A percentile compares a stretch with the other conserved stretches of the same genome.
Conservation (phyloP, 1,284 basidiomycete genomes). For the Flammula alnicola region DNA sequence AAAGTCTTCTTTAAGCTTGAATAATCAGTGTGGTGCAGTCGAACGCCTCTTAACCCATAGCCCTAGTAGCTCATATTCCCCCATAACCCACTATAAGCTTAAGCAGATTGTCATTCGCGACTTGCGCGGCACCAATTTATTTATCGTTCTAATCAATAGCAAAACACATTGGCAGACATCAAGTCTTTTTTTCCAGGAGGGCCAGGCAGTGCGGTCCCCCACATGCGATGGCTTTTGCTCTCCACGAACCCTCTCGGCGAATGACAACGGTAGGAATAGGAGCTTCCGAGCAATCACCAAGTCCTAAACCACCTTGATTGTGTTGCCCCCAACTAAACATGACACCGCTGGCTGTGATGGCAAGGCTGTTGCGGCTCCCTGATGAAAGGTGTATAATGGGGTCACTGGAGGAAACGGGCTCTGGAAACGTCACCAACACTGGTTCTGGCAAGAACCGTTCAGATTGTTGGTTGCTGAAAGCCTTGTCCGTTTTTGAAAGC, state of each 20-base stretch:
- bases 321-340: constrained; percentile 90
- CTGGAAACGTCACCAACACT: constrained; percentile 71
- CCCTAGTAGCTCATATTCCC: too few relatives aligned
- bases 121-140: too few relatives aligned
- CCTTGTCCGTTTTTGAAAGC: constrained; percentile 61
- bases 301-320: constrained; percentile 71
- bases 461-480: constrained; percentile 55
- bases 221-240: constrained; percentile 62
- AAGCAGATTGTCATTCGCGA: too few relatives aligned
- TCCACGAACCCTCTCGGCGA: constrained; percentile 69
- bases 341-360: constrained; percentile 77
- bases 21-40: too few relatives aligned
- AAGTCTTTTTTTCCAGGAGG: constrained; percentile 64
- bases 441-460: constrained; percentile 68
- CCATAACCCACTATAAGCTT: too few relatives aligned
- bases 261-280: constrained; percentile 66
- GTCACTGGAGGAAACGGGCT: constrained; percentile 66
- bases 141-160: too few relatives aligned
- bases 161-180: too few relatives aligned
- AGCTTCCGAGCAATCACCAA: constrained; percentile 61
- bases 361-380: constrained; percentile 85
- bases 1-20: too few relatives aligned
- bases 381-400: constrained; percentile 76
- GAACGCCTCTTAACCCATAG: too few relatives aligned
- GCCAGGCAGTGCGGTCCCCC: constrained; percentile 77